Evolutionary conservation across 2,329 filamentous ascomycete genomes (phyloP), one percentile per base, ranked within the genome.

Genomic region (Bisporella sp.): DNA sequence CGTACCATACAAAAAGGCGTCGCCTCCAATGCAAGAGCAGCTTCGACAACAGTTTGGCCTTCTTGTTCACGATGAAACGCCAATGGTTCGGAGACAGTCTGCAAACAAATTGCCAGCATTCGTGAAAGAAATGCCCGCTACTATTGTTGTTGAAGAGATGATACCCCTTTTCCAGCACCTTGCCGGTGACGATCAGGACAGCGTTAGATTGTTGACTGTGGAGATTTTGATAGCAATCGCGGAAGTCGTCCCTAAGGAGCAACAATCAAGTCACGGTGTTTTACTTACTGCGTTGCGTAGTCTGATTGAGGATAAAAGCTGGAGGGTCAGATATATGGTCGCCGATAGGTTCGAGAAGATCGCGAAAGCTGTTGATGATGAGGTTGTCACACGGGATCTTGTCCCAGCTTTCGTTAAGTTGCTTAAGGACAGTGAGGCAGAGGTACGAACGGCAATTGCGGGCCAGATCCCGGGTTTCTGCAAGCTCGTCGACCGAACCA

Each of bases 341-440:
- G 93, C 93, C 45, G 93, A 99, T 70, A 83, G 90, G 67, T 99
- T 96, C 66, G 93, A 99, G 71, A 96, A 97, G 90, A 95, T 99
- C 68, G 93, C 93, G 56, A 97, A 96, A 76, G 93, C 93, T 32
- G 93, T 99, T 46, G 91, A 97, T 65, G 92, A 97, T 61, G 93
- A 99, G 71, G 91, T 97, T 51, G 85, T 99, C 47, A 87, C 87
- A 53, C 80, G 93, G 65, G 93, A 99, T 71, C 79, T 99, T 59
- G 92, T 97, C 9, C 93, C 93, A 33, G 88, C 93, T 7, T 99
- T 99, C 66, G 91, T 97, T 57, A 97, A 96, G 75, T 81, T 99
- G 47, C 78, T 99, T 57, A 99, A 99, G 72, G 93, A 99, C 67
- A 95, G 89, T 60, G 93, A 99, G 70, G 93, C 93, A 29, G 93